A percentile compares a stretch with the other conserved stretches of the same genome.
Evolutionary conservation across 164 flowering plant species (phyloP).

Genomic region (Macadamia tetraphylla): DNA sequence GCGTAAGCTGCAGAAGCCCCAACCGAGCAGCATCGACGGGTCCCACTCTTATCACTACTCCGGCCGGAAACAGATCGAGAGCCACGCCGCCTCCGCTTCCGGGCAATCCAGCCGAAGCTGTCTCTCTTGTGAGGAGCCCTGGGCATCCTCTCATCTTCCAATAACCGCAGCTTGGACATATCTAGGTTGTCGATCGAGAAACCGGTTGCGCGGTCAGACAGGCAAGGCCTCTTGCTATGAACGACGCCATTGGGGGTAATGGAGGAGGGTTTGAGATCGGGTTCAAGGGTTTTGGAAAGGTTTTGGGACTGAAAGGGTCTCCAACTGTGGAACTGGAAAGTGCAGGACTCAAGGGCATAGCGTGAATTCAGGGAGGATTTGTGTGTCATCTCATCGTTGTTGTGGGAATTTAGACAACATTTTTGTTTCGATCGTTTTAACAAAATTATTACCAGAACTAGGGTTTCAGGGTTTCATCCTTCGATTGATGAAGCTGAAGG

Average conservation of each 20-base stretch:
- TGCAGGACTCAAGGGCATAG: constrained; percentile 62
- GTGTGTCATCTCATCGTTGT: constrained; percentile 32
- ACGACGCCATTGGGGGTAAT: constrained; percentile 11
- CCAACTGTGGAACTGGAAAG: constrained; percentile 70
- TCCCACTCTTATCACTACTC: constrained; percentile 79
- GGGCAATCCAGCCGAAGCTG: constrained; percentile 32
- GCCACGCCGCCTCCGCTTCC: constrained; percentile 68
- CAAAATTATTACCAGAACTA: too few relatives aligned
- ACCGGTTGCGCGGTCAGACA: constrained; percentile 57
- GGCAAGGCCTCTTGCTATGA: constrained; percentile 62
- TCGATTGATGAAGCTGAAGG: background rate
- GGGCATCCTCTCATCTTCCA: constrained; percentile 45
- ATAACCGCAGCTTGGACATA: constrained; percentile 52
- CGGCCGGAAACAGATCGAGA: constrained; percentile 81
- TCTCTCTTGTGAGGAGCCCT: constrained; percentile 19
- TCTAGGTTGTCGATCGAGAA: constrained; percentile 42
- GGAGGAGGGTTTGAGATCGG: constrained; percentile 4
- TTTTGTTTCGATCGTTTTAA: too few relatives aligned
- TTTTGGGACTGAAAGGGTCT: constrained; percentile 55
- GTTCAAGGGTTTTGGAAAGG: constrained; percentile 31
- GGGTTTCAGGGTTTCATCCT: background rate
- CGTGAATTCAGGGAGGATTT: constrained; percentile 38
- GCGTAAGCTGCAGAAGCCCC: constrained; percentile 67
- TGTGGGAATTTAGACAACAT: background rate
- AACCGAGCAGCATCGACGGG: constrained; percentile 62